Evolutionary conservation across 1,284 basidiomycete genomes (phyloP).

Genomic region (Sutorius eximius): DNA sequence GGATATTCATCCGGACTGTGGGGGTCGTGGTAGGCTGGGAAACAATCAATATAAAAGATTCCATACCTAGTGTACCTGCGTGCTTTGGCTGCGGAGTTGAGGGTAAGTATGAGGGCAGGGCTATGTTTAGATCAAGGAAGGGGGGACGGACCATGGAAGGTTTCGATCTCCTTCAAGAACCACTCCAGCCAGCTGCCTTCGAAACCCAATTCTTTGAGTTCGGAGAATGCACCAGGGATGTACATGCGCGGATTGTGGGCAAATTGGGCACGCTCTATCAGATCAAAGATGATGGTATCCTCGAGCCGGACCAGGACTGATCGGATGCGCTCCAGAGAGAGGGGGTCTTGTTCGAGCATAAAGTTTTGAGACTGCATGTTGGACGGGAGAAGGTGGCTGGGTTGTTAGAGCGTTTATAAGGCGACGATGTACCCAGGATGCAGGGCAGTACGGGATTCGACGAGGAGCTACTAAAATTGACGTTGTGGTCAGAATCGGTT

Average conservation of each 20-base stretch:
- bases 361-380: slow-evolving; percentile 71
- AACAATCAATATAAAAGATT: background rate
- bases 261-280: slow-evolving; percentile 97
- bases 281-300: slow-evolving; percentile 96
- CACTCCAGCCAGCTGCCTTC: slow-evolving; percentile 92
- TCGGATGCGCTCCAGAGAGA: slow-evolving; percentile 85
- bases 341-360: slow-evolving; percentile 69
- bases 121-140: background rate
- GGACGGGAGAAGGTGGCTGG: background rate
- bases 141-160: slow-evolving; percentile 79
- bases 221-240: slow-evolving; percentile 73
- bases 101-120: background rate
- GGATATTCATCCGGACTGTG: slow-evolving; percentile 95
- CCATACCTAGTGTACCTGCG: slow-evolving; percentile 85
- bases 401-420: slow-evolving; percentile 15
- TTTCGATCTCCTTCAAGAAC: slow-evolving; percentile 95
- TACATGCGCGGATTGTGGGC: slow-evolving; percentile 94
- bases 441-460: background rate
- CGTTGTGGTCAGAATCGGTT: background rate
- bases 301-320: slow-evolving; percentile 88
- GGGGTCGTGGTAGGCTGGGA: slow-evolving; percentile 7
- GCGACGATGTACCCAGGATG: slow-evolving; percentile 3
- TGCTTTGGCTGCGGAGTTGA: slow-evolving; percentile 74
- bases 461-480: background rate
- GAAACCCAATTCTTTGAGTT: slow-evolving; percentile 72